These are phyloP conservation scores for Naganishia antarctica DNA, from an alignment of 768 basidiomycete genomes.

Conservation along the genomic window DNA sequence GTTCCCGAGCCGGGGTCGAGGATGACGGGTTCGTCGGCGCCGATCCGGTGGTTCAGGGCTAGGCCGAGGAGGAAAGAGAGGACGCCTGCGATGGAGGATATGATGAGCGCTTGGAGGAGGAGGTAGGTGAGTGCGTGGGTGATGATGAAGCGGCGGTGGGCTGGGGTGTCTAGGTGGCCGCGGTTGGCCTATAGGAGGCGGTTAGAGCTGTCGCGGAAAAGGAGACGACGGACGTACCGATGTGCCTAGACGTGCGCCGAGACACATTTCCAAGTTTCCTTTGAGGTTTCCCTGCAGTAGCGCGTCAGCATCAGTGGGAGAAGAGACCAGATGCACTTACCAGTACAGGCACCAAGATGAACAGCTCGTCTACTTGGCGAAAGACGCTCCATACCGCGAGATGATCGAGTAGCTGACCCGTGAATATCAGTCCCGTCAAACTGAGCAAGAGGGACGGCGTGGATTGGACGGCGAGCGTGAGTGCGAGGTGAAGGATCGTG, in stretches of 20 bases:
- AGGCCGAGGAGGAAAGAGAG: constrained; percentile 69
- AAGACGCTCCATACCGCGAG: constrained; percentile 92
- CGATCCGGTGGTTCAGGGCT: constrained; percentile 45
- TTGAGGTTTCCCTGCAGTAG: constrained; percentile 63
- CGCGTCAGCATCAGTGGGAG: not conserved
- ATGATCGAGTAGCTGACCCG: constrained; percentile 80
- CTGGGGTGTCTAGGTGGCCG: constrained; percentile 75
- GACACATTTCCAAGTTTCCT: constrained; percentile 97
- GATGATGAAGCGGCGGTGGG: constrained; percentile 62
- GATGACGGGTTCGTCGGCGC: constrained; percentile 28
- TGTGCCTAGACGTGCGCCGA: constrained; percentile 90
- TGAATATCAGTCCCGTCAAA: constrained; percentile 76
- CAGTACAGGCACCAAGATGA: constrained; percentile 91
- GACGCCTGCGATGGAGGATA: constrained; percentile 78
- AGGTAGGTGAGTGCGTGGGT: constrained; percentile 77
- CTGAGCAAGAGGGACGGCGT: constrained; percentile 81
- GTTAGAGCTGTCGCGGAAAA: not conserved
- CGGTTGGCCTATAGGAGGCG: constrained; percentile 60
- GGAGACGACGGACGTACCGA: constrained; percentile 52
- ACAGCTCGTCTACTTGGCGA: constrained; percentile 82
- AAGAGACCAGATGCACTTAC: constrained; percentile 45
- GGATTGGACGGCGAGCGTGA: constrained; percentile 55
- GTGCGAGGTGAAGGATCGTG: not conserved
- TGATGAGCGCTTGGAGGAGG: constrained; percentile 86
- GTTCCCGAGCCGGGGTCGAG: constrained; percentile 18